Conservation (phyloP, 352 stramenopile species). For the Phytophthora cajani region DNA sequence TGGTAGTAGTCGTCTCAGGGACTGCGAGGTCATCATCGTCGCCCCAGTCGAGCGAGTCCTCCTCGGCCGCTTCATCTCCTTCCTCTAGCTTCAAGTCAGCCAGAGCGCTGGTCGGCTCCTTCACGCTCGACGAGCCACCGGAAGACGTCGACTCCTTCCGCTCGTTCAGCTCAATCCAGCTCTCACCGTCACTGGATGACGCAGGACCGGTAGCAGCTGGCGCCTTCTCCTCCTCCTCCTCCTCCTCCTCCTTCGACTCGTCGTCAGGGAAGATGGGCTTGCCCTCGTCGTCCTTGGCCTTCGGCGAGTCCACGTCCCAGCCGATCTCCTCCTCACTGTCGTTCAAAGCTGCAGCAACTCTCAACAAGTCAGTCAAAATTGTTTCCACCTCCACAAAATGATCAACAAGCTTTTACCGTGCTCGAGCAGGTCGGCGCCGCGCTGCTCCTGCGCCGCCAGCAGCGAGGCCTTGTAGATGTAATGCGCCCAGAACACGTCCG, state of each 20-base stretch:
- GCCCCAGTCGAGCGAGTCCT: constrained; percentile 70
- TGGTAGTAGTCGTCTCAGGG: constrained; percentile 23
- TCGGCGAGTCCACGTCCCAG: constrained; percentile 73
- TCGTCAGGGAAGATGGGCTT: constrained; percentile 54
- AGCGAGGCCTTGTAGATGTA: constrained; percentile 83
- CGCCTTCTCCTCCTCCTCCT: constrained; percentile 31
- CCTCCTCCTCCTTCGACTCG: constrained; percentile 50
- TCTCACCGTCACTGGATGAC: constrained; percentile 66
- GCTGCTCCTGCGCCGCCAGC: constrained; percentile 71
- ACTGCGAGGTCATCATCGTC: constrained; percentile 57
- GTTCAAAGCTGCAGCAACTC: constrained; percentile 47
- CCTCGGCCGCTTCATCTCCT: constrained; percentile 39
- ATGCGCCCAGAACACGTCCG: constrained; percentile 68
- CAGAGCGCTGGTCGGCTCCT: constrained; percentile 35
- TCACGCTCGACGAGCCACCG: constrained; percentile 40
- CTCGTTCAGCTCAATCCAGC: constrained; percentile 74
- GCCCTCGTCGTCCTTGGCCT: constrained; percentile 42
- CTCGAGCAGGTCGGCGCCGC: constrained; percentile 65
- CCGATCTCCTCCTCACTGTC: constrained; percentile 74
- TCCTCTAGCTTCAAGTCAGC: constrained; percentile 44
- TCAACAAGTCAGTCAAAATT: constrained; percentile 6
- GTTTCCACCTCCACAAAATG: background rate
- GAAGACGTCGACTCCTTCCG: constrained; percentile 67
- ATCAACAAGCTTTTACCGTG: constrained; percentile 38
- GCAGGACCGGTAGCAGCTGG: constrained; percentile 18